Percentiles rank a stretch among this genome's conserved stretches.
Conservation (phyloP, 768 basidiomycete genomes). For the Kwoniella sp. region DNA sequence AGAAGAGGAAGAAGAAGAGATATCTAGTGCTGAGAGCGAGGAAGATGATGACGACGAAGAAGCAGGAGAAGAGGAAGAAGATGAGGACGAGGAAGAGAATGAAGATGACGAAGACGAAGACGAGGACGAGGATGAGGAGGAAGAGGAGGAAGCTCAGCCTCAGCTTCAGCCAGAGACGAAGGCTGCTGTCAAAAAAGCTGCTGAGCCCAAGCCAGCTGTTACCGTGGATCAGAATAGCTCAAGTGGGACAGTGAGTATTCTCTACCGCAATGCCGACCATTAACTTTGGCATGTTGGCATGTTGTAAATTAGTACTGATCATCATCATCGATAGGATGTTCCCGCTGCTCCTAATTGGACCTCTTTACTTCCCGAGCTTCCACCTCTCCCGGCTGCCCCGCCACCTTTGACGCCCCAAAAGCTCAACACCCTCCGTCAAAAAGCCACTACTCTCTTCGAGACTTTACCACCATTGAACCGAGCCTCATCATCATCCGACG, state of each 20-base stretch:
- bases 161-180: slow-evolving; percentile 37
- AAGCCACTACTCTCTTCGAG: slow-evolving; percentile 35
- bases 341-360: slow-evolving; percentile 36
- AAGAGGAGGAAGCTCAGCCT: slow-evolving; percentile 20
- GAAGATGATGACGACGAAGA: slow-evolving; percentile 58
- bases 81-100: slow-evolving; percentile 30
- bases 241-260: slow-evolving; percentile 29
- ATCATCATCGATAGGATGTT: slow-evolving; percentile 16
- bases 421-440: slow-evolving; percentile 43
- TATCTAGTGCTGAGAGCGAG: slow-evolving; percentile 53
- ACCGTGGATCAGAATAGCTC: slow-evolving; percentile 17
- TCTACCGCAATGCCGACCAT: neutral
- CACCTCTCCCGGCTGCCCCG: slow-evolving; percentile 27
- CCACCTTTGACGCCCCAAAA: slow-evolving; percentile 35
- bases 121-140: slow-evolving; percentile 32
- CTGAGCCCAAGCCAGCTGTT: neutral
- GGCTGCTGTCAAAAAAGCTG: slow-evolving; percentile 5
- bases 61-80: slow-evolving; percentile 45
- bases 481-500: slow-evolving; percentile 65
- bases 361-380: slow-evolving; percentile 32
- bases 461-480: slow-evolving; percentile 36
- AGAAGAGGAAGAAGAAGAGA: slow-evolving; percentile 56
- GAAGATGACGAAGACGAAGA: slow-evolving; percentile 42
- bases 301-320: too few relatives aligned
- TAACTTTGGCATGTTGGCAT: neutral